Conservation (phyloP, 192 early-diverging fungal species). For the Funneliformis mosseae region DNA sequence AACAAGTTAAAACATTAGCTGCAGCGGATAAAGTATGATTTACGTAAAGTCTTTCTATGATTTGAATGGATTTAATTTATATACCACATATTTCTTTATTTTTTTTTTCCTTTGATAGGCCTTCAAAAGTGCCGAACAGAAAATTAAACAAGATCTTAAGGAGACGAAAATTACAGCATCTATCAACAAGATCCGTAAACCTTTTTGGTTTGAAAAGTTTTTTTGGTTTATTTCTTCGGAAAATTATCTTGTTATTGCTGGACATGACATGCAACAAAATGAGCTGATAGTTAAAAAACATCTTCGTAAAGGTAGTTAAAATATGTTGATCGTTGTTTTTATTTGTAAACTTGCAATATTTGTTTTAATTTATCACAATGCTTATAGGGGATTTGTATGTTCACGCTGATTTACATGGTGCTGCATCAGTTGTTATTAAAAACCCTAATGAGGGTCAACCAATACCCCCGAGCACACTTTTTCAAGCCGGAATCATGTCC, state of each 20-base stretch:
- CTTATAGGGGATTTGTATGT: slow-evolving; percentile 84
- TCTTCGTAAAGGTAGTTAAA: slow-evolving; percentile 48
- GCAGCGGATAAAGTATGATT: slow-evolving; percentile 69
- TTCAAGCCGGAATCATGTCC: slow-evolving; percentile 95
- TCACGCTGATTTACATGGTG: slow-evolving; percentile 92
- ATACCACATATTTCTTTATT: neutral
- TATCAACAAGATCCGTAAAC: slow-evolving; percentile 86
- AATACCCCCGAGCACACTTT: slow-evolving; percentile 87
- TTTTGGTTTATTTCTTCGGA: slow-evolving; percentile 94
- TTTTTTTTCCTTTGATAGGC: slow-evolving; percentile 49
- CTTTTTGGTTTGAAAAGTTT: slow-evolving; percentile 99
- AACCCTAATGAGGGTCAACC: slow-evolving; percentile 63
- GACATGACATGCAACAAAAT: slow-evolving; percentile 91
- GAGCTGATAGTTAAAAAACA: slow-evolving; percentile 84
- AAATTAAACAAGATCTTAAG: slow-evolving; percentile 81
- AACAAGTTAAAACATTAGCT: slow-evolving; percentile 89
- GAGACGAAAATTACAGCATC: slow-evolving; percentile 72
- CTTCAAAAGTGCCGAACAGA: slow-evolving; percentile 87
- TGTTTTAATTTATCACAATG: slow-evolving; percentile 28
- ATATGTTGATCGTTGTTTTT: neutral
- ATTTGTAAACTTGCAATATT: neutral
- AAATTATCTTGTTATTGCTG: slow-evolving; percentile 91
- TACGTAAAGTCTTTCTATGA: neutral
- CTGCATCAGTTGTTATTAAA: slow-evolving; percentile 87
- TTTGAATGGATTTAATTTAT: neutral